These are phyloP conservation scores for Oryza brachyantha DNA, from an alignment of 176 grass and related monocot species.

Conservation along the genomic window DNA sequence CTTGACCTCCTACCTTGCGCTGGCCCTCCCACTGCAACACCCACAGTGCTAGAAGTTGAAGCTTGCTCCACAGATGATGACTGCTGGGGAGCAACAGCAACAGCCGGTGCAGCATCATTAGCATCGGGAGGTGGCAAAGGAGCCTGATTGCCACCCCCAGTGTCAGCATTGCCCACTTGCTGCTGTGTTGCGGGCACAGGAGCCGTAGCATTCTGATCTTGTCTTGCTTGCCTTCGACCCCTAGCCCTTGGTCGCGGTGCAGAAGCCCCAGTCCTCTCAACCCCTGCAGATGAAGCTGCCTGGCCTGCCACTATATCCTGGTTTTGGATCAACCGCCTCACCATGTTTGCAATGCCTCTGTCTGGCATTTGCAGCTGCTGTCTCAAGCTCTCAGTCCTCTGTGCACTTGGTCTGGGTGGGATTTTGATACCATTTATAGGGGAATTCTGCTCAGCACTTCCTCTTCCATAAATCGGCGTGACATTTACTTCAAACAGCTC, in stretches of 20 bases:
- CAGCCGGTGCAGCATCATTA: not conserved
- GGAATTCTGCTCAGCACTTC: slow-evolving; percentile 21
- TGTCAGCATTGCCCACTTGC: not conserved
- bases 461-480: slow-evolving; percentile 87
- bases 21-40: slow-evolving; percentile 27
- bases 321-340: slow-evolving; percentile 42
- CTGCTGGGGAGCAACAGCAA: slow-evolving; percentile 8
- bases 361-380: slow-evolving; percentile 44
- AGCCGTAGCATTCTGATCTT: slow-evolving; percentile 1
- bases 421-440: slow-evolving; percentile 23
- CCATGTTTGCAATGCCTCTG: slow-evolving; percentile 32
- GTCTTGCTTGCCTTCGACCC: slow-evolving; percentile 36
- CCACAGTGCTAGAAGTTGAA: slow-evolving; percentile 44
- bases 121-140: not conserved
- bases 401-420: slow-evolving; percentile 62
- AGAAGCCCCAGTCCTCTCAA: slow-evolving; percentile 14
- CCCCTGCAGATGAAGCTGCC: slow-evolving; percentile 14
- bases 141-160: slow-evolving; percentile 6
- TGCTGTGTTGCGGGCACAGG: not conserved
- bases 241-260: slow-evolving; percentile 34
- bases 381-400: slow-evolving; percentile 52
- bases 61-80: slow-evolving; percentile 48
- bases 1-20: slow-evolving; percentile 24
- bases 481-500: slow-evolving; percentile 54
- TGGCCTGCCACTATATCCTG: slow-evolving; percentile 33